These are phyloP conservation scores for Blastobotrys indianensis DNA, from an alignment of 1,139 yeast genomes.

Conservation along the genomic window DNA sequence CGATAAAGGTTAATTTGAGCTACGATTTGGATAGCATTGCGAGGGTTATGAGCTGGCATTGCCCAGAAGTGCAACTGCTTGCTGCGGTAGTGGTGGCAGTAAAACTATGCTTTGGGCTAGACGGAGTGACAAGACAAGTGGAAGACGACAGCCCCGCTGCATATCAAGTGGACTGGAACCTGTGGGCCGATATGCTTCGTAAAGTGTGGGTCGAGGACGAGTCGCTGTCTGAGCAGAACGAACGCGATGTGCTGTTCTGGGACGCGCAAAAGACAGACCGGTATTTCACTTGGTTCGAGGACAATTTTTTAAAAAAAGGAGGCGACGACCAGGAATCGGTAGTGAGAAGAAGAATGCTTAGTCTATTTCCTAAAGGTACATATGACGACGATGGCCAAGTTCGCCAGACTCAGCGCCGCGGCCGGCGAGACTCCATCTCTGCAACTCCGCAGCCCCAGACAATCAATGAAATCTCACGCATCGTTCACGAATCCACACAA, in stretches of 20 bases:
- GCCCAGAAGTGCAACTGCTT: slow-evolving; percentile 19
- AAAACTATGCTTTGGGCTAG: slow-evolving; percentile 34
- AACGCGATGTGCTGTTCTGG: slow-evolving; percentile 30
- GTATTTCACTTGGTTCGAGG: slow-evolving; percentile 31
- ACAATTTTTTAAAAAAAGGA: slow-evolving; percentile 10
- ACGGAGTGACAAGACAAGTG: slow-evolving; percentile 18
- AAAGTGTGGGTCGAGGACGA: slow-evolving; percentile 32
- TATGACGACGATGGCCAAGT: slow-evolving; percentile 13
- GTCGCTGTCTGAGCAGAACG: slow-evolving; percentile 23
- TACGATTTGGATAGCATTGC: not conserved
- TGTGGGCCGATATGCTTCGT: slow-evolving; percentile 32
- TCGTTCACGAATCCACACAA: slow-evolving; percentile 11
- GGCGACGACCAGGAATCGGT: slow-evolving; percentile 8
- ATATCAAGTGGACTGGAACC: slow-evolving; percentile 27
- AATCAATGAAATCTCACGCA: slow-evolving; percentile 19
- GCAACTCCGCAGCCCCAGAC: slow-evolving; percentile 16
- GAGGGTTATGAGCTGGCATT: not conserved
- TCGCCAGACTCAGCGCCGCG: not conserved
- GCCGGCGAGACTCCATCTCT: slow-evolving; percentile 8
- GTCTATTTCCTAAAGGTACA: slow-evolving; percentile 22
- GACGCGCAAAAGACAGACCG: slow-evolving; percentile 23
- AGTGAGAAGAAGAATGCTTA: slow-evolving; percentile 16
- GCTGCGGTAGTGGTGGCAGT: slow-evolving; percentile 26
- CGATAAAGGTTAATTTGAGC: slow-evolving; percentile 7
- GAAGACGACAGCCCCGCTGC: slow-evolving; percentile 16